phyloP scores from a whole-genome alignment of 805 yeast species.

The Priceomyces castillae region DNA sequence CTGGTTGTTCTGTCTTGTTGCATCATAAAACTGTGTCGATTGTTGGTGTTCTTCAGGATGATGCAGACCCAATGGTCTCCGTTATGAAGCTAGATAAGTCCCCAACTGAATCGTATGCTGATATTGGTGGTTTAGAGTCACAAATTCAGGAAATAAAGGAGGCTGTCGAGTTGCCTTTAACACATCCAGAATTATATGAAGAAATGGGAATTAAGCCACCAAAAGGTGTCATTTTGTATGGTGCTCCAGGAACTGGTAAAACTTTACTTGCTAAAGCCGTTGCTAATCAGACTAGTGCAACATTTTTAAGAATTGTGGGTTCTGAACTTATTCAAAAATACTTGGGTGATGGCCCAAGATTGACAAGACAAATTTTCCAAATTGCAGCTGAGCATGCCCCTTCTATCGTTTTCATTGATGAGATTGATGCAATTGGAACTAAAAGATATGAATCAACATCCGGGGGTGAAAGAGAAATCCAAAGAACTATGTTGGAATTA shows the following conservation, averaged over 20 bases:
- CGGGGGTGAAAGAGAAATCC: constrained; percentile 97
- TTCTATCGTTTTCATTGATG: constrained; percentile 96
- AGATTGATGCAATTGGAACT: constrained; percentile 98
- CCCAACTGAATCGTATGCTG: constrained; percentile 95
- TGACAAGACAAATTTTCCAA: constrained; percentile 91
- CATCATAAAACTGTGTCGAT: constrained; percentile 95
- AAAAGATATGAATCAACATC: constrained; percentile 95
- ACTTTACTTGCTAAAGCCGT: constrained; percentile 95
- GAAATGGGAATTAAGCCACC: constrained; percentile 99
- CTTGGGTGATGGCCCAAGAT: constrained; percentile 95
- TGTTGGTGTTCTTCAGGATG: constrained; percentile 98
- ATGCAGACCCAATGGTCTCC: constrained; percentile 95
- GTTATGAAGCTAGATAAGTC: constrained; percentile 98
- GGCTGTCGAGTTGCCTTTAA: constrained; percentile 91
- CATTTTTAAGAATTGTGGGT: constrained; percentile 94
- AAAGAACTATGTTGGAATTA: constrained; percentile 95
- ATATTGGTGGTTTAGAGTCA: constrained; percentile 92
- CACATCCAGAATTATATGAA: constrained; percentile 95
- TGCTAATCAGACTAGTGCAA: constrained; percentile 96
- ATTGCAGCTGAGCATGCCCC: constrained; percentile 98
- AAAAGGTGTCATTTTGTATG: constrained; percentile 94
- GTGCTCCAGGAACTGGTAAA: constrained; percentile 98
- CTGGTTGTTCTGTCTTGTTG: constrained; percentile 92
- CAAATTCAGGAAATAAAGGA: constrained; percentile 98
- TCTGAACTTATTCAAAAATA: constrained; percentile 96